phyloP scores from a whole-genome alignment of 2,329 filamentous ascomycete genomes.

The Colletotrichum sp. region DNA sequence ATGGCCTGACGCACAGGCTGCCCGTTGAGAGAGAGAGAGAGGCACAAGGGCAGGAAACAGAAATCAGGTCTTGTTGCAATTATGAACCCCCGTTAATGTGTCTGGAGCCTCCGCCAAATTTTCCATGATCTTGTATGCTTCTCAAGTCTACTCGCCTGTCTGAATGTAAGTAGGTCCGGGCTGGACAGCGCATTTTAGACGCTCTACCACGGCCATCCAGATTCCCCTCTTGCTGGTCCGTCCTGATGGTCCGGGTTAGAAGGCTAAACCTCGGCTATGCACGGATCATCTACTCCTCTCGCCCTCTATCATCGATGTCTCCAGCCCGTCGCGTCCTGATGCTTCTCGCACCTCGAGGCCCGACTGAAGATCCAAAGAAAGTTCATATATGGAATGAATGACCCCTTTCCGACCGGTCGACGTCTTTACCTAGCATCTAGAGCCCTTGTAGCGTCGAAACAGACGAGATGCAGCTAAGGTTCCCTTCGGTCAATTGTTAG shows the following conservation, averaged over 20 bases:
- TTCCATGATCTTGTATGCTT: neutral
- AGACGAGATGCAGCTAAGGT: neutral
- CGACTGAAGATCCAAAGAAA: neutral
- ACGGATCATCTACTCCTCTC: neutral
- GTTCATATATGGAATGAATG: neutral
- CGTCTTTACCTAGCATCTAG: neutral
- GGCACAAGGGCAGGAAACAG: neutral
- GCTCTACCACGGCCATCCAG: neutral
- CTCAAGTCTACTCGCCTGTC: neutral
- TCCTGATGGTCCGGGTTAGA: neutral
- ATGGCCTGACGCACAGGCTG: neutral
- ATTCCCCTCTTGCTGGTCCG: neutral
- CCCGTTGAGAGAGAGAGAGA: neutral
- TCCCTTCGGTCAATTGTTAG: constrained; percentile 10
- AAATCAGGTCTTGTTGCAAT: neutral
- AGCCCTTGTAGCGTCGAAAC: neutral
- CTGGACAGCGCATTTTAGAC: neutral
- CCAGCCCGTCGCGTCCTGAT: neutral
- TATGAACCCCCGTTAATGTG: neutral
- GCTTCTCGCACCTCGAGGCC: neutral
- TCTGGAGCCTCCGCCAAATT: neutral
- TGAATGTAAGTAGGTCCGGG: neutral
- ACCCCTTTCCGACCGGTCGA: too few species aligned
- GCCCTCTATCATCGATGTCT: neutral
- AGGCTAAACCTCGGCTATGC: constrained; percentile 6